Conservation (phyloP, 768 basidiomycete species). For the Tremella yokohamensis region DNA sequence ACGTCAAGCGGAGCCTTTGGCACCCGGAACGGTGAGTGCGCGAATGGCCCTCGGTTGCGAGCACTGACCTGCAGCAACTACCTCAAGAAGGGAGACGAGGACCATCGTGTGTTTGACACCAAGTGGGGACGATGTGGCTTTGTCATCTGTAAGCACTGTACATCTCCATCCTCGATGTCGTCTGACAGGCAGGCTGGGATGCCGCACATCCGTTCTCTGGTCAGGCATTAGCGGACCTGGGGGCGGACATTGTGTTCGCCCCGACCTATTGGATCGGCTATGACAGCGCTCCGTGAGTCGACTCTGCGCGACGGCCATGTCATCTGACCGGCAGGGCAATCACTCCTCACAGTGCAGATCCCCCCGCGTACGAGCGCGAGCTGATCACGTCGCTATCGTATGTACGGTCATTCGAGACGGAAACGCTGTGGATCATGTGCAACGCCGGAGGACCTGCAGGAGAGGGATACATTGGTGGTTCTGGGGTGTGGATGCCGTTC, state of each 20-base stretch:
- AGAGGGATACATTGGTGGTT: slow-evolving; percentile 42
- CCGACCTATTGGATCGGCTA: slow-evolving; percentile 44
- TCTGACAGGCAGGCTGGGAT: slow-evolving; percentile 41
- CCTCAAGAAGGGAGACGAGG: slow-evolving; percentile 32
- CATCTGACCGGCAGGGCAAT: not conserved
- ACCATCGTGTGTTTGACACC: slow-evolving; percentile 36
- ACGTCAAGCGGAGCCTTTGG: slow-evolving; percentile 46
- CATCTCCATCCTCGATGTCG: not conserved
- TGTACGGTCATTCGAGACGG: slow-evolving; percentile 40
- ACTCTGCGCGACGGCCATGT: not conserved
- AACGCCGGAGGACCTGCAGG: slow-evolving; percentile 37
- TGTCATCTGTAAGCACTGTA: slow-evolving; percentile 33
- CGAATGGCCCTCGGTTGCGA: no score
- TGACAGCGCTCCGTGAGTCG: slow-evolving; percentile 46
- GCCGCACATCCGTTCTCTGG: slow-evolving; percentile 40
- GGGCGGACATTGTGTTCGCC: slow-evolving; percentile 42
- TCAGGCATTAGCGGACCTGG: slow-evolving; percentile 34
- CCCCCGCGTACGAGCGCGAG: slow-evolving; percentile 26
- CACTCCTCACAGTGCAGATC: not conserved
- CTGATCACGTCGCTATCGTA: slow-evolving; percentile 33
- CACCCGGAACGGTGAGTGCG: slow-evolving; percentile 43
- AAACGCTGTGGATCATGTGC: slow-evolving; percentile 39
- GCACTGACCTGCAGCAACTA: slow-evolving; percentile 45
- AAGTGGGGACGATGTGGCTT: slow-evolving; percentile 40
- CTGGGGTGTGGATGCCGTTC: slow-evolving; percentile 42